Conservation (phyloP, 1,139 yeast genomes). For the Geotrichum histeridarum region DNA sequence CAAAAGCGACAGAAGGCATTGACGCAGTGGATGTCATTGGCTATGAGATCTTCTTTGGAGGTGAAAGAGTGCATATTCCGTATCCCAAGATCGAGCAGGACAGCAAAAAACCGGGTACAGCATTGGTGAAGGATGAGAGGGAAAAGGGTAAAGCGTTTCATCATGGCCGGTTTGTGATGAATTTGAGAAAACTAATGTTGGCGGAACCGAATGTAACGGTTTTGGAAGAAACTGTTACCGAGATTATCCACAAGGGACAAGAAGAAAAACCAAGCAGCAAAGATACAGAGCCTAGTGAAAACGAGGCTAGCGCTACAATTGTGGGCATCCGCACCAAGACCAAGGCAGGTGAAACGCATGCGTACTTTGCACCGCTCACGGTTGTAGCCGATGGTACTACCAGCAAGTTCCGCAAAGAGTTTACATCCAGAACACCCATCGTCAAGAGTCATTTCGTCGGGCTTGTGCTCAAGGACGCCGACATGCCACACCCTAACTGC, state of each 20-base stretch:
- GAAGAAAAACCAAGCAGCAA: constrained; percentile 20
- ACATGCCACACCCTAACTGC: constrained; percentile 62
- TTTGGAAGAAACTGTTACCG: constrained; percentile 75
- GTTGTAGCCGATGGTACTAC: constrained; percentile 91
- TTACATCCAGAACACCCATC: constrained; percentile 54
- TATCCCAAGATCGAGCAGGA: constrained; percentile 47
- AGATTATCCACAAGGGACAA: constrained; percentile 50
- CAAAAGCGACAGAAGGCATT: constrained; percentile 69
- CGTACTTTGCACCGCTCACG: constrained; percentile 58
- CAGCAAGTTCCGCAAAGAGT: constrained; percentile 80
- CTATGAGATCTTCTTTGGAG: constrained; percentile 67
- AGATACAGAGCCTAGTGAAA: not conserved
- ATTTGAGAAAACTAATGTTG: constrained; percentile 62
- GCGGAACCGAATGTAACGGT: constrained; percentile 60
- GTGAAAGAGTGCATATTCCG: constrained; percentile 52
- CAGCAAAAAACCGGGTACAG: not conserved
- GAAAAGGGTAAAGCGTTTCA: constrained; percentile 78
- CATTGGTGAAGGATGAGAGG: not conserved
- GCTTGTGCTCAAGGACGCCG: constrained; percentile 64
- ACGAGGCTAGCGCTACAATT: constrained; percentile 39
- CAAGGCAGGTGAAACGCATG: constrained; percentile 12
- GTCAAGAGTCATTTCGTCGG: constrained; percentile 87
- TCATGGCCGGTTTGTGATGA: constrained; percentile 81
- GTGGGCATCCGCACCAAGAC: constrained; percentile 53
- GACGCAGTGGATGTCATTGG: constrained; percentile 78